These are phyloP conservation scores for Salix koriyanagi DNA, from an alignment of 345 rosid species.

Conservation along the genomic window DNA sequence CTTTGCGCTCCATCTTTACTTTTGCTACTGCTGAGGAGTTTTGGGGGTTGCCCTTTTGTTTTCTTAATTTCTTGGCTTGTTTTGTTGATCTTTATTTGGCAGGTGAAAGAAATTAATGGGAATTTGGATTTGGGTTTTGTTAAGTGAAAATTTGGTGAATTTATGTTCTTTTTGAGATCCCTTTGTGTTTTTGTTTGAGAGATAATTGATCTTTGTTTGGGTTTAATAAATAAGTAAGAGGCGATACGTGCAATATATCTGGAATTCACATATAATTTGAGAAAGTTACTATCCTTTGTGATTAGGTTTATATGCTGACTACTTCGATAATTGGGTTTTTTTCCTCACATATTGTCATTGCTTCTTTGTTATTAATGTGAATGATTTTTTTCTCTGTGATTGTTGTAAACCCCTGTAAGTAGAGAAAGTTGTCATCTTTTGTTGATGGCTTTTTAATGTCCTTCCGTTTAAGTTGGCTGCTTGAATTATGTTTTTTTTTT, in stretches of 20 bases:
- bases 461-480: neutral
- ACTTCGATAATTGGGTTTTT: no score
- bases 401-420: neutral
- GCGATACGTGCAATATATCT: neutral
- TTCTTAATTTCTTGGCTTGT: neutral
- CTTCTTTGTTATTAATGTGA: no score
- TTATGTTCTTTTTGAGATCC: neutral
- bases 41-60: slow-evolving; percentile 51
- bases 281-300: neutral
- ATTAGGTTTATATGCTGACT: no score
- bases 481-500: neutral
- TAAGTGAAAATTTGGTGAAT: neutral
- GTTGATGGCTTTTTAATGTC: neutral
- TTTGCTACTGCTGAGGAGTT: slow-evolving; percentile 74
- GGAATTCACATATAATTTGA: neutral
- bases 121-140: neutral
- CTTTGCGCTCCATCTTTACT: slow-evolving; percentile 64
- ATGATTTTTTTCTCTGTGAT: no score
- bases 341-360: no score
- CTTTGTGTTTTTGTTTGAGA: neutral
- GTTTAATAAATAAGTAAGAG: neutral
- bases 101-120: neutral
- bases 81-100: neutral
- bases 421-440: neutral
- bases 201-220: neutral